Conservation (phyloP, 495 filamentous ascomycete species). For the Talaromyces trachyspermus region DNA sequence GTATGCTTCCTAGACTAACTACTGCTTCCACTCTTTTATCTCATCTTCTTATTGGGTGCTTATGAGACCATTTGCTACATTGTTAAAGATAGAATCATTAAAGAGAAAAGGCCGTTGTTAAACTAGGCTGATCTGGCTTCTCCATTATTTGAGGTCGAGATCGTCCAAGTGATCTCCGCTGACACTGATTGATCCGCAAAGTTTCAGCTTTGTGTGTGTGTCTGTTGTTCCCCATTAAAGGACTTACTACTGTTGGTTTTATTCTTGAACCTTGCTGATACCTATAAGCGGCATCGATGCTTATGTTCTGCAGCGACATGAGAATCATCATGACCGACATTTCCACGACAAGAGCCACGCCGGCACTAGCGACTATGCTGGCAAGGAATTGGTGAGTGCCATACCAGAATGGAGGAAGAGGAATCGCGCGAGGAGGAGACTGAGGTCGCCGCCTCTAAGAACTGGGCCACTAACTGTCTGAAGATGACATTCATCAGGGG, state of each 20-base stretch:
- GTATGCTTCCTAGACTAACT: no score
- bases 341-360: not conserved
- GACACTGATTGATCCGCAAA: conserved; percentile 60
- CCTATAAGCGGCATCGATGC: not conserved
- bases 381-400: not conserved
- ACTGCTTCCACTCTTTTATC: no score
- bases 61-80: no score
- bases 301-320: not conserved
- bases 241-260: no score
- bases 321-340: conserved; percentile 2
- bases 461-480: conserved; percentile 29
- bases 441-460: conserved; percentile 24
- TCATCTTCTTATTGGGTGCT: no score
- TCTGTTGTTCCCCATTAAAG: conserved; percentile 12
- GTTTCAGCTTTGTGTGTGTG: conserved; percentile 40
- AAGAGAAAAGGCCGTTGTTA: no score
- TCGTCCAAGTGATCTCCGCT: conserved; percentile 64
- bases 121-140: conserved; percentile 74
- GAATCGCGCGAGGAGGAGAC: conserved; percentile 28
- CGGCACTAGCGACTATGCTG: not conserved
- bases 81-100: no score
- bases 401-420: conserved; percentile 18
- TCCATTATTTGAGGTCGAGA: conserved; percentile 75
- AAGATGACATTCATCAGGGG: conserved; percentile 40
- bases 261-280: conserved; percentile 2